Evolutionary conservation across 2,329 filamentous ascomycete species (phyloP), one percentile per base, ranked within the genome.

Genomic region (Monilinia fructigena): DNA sequence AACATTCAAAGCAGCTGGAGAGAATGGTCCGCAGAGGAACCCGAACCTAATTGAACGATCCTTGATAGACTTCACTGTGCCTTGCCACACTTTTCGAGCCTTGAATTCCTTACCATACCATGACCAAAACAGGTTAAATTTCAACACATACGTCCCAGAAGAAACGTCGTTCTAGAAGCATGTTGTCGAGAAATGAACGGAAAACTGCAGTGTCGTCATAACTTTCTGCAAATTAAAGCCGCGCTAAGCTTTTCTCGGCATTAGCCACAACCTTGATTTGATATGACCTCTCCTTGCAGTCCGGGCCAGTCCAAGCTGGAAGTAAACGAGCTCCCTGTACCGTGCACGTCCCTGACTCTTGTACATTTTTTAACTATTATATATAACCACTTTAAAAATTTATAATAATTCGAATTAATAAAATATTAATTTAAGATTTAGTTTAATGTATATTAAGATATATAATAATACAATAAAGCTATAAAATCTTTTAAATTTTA

Each of bases 211-310:
- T 42, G 40, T 42, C 16, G 16, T 42, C 12, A 42, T 18, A 3
- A n/a, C 16, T 2, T 4, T 11, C 18, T 12, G 18, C 23, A 31
- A 45, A 35, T 35, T 11, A 59, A 18, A 47, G 12, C 26, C 28
- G 55, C 6, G 31, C 58, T 50, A 60, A 38, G 3, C 56, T 28
- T 1, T 26, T 50, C 18, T 11, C 1, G 56, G n/a, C 23, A 20
- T 50, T 28, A 35, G 56, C 45, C 56, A 50, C 42, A 50, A 60
- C 56, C 56, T 60, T 60, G 56, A 50, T 60, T 60, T 45, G 31
- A 35, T 35, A 35, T 35, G 31, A 35, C 31, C 31, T 35, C 31
- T 35, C 31, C 31, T 35, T 35, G 31, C 5, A 35, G 31, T 8
- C 31, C 31, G 31, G 31, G 31, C 31, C 40, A 18, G 40, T 45